Conservation (phyloP, 306 rosid genomes). For the Cucurbita moschata region DNA sequence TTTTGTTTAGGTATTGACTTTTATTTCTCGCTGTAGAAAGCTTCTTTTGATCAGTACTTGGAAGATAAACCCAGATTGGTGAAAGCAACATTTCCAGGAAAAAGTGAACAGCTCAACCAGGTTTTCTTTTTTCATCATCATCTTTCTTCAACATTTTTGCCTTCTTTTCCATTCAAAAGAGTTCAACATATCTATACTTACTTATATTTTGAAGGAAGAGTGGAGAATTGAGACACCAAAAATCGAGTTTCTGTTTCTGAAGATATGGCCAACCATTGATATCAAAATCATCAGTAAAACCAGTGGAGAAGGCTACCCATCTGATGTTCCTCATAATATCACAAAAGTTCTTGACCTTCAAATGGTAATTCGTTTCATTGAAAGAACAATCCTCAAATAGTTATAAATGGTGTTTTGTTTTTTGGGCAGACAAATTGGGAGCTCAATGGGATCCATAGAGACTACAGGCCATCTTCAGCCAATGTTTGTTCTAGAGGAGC, state of each 20-base stretch:
- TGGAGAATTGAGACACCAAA: constrained; percentile 31
- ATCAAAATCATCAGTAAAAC: constrained; percentile 26
- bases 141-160: background rate
- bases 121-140: background rate
- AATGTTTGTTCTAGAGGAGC: background rate
- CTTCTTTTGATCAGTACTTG: background rate
- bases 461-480: background rate
- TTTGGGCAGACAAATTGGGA: background rate
- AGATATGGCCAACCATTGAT: constrained; percentile 15
- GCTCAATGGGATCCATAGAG: background rate
- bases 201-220: constrained; percentile 26
- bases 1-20: no score
- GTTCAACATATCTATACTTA: no score
- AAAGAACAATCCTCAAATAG: background rate
- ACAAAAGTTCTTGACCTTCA: constrained; percentile 28
- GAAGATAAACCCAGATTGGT: background rate
- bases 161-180: background rate
- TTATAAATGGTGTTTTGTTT: background rate
- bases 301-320: constrained; percentile 32
- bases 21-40: background rate
- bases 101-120: background rate
- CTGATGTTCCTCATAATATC: constrained; percentile 27
- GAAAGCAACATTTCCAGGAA: background rate
- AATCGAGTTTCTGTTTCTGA: constrained; percentile 22
- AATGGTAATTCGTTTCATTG: constrained; percentile 15